Evolutionary conservation across 1,284 basidiomycete species (phyloP).

Genomic region (Calocybe gambosa): DNA sequence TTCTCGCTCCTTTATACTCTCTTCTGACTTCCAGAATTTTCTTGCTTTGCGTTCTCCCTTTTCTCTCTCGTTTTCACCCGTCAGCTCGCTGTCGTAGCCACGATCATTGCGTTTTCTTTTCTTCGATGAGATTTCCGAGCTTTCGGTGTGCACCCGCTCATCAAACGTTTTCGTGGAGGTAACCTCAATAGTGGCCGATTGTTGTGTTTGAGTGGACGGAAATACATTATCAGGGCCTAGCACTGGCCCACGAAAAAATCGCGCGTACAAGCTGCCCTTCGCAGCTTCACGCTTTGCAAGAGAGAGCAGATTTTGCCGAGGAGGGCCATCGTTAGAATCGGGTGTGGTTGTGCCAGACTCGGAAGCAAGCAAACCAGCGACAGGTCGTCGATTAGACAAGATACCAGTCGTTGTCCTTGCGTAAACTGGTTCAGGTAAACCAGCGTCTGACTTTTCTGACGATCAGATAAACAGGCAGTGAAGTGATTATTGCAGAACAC

Average conservation of each 20-base stretch:
- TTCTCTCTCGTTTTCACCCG: conserved; percentile 7
- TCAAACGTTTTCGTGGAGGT: conserved; percentile 2
- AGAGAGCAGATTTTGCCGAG: conserved; percentile 51
- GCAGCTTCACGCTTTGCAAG: conserved; percentile 76
- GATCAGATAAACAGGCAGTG: conserved; percentile 18
- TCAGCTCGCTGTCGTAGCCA: not conserved
- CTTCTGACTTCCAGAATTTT: not conserved
- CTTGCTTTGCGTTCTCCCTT: conserved; percentile 17
- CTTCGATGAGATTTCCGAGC: not conserved
- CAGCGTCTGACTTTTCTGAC: conserved; percentile 12
- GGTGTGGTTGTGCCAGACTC: conserved; percentile 46
- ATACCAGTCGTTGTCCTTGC: conserved; percentile 72
- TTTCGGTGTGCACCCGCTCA: not conserved
- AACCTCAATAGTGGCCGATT: not conserved
- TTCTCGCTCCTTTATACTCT: conserved; percentile 9
- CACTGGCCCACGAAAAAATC: conserved; percentile 74
- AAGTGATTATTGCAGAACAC: conserved; percentile 12
- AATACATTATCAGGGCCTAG: conserved; percentile 39
- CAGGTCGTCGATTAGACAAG: conserved; percentile 64
- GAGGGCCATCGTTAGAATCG: conserved; percentile 23
- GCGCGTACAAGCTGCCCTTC: conserved; percentile 65
- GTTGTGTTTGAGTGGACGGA: not conserved
- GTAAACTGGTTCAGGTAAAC: conserved; percentile 24
- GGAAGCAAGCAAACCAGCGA: conserved; percentile 39
- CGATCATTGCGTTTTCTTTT: conserved; percentile 1